Evolutionary conservation across 1,139 yeast species (phyloP).

Genomic region (Sugiyamaella pinicola): DNA sequence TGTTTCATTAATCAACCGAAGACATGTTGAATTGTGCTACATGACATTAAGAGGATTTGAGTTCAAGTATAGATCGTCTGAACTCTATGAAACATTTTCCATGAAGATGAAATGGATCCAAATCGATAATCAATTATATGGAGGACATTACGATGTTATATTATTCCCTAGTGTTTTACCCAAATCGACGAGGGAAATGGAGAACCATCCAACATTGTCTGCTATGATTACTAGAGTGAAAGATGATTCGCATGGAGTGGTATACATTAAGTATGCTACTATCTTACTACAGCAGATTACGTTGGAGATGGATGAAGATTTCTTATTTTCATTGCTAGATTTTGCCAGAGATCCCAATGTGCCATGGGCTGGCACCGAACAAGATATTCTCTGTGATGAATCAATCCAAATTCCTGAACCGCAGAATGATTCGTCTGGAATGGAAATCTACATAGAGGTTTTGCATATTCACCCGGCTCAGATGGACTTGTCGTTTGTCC

Average conservation of each 20-base stretch:
- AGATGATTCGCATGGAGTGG: conserved; percentile 88
- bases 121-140: conserved; percentile 86
- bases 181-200: conserved; percentile 79
- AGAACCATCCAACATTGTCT: conserved; percentile 86
- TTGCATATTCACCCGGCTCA: conserved; percentile 91
- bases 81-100: conserved; percentile 76
- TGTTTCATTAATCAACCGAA: conserved; percentile 73
- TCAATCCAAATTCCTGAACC: conserved; percentile 72
- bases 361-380: conserved; percentile 32
- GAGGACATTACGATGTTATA: conserved; percentile 85
- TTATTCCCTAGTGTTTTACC: conserved; percentile 93
- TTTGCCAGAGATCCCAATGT: conserved; percentile 64
- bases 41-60: conserved; percentile 80
- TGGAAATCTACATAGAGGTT: conserved; percentile 88
- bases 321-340: conserved; percentile 78
- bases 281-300: conserved; percentile 86
- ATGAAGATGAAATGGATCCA: conserved; percentile 92
- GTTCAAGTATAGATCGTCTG: conserved; percentile 78
- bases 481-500: conserved; percentile 83
- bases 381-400: conserved; percentile 59
- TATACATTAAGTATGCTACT: conserved; percentile 89
- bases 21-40: conserved; percentile 78
- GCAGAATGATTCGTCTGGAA: conserved; percentile 54
- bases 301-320: conserved; percentile 91
- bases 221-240: conserved; percentile 81